These are phyloP conservation scores for Gastrolobium bilobum DNA, from an alignment of 306 rosid species.

Conservation along the genomic window DNA sequence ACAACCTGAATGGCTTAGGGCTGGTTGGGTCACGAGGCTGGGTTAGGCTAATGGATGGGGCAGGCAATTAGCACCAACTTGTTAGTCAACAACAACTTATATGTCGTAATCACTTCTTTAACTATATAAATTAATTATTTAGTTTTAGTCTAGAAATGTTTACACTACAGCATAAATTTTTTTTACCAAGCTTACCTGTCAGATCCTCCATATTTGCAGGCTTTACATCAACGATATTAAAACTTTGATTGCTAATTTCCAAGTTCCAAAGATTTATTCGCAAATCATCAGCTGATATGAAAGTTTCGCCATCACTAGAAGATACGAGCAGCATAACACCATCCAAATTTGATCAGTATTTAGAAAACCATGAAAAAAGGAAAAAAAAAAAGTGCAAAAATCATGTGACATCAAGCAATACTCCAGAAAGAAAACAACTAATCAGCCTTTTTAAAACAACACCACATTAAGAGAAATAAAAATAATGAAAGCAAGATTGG, in stretches of 20 bases:
- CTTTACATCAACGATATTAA: conserved; percentile 96
- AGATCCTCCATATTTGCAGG: conserved; percentile 99
- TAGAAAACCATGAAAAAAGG: background rate
- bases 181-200: conserved; percentile 68
- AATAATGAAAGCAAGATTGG: conserved; percentile 18
- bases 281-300: conserved; percentile 98
- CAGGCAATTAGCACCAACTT: background rate
- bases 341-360: conserved; percentile 48
- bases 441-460: conserved; percentile 12
- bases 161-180: background rate
- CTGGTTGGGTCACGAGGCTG: conserved; percentile 2
- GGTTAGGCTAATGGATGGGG: background rate
- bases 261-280: conserved; percentile 99
- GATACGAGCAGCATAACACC: conserved; percentile 47
- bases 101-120: background rate
- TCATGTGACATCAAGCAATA: conserved; percentile 34
- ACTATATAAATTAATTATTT: background rate
- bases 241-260: conserved; percentile 99
- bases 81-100: conserved; percentile 28
- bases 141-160: conserved; percentile 36
- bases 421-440: conserved; percentile 33
- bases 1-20: background rate
- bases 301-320: conserved; percentile 98
- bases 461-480: background rate
- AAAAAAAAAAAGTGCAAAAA: background rate